Conservation (phyloP, 148 eudicot species). For the Fagopyrum homotropicum region DNA sequence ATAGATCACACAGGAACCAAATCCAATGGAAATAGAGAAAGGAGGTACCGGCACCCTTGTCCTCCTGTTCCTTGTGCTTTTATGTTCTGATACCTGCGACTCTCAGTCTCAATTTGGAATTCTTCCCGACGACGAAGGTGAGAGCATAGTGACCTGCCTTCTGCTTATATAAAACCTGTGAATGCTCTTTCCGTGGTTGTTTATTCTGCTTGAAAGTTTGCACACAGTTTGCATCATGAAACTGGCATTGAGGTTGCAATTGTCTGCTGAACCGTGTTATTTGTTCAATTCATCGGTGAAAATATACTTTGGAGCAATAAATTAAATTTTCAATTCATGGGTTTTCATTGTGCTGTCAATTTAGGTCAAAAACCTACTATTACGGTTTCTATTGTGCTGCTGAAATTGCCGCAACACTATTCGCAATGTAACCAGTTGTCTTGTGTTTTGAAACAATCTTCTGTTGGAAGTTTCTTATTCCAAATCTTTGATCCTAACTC, state of each 20-base stretch:
- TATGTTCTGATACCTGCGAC: background rate
- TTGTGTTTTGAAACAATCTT: no score
- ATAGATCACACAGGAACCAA: background rate
- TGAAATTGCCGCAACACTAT: no score
- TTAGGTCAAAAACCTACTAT: no score
- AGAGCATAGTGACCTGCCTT: background rate
- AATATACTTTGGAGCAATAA: background rate
- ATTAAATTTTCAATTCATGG: no score
- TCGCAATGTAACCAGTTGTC: no score
- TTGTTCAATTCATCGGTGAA: no score
- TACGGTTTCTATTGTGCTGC: no score
- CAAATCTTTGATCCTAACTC: no score
- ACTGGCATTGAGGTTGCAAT: background rate
- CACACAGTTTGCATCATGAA: background rate
- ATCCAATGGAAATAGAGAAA: background rate
- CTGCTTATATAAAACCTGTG: background rate
- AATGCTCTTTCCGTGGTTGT: background rate
- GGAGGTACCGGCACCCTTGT: background rate
- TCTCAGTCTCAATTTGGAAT: slow-evolving; percentile 1
- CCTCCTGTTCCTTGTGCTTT: background rate
- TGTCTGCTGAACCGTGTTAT: no score
- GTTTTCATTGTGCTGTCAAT: no score
- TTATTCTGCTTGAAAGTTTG: background rate
- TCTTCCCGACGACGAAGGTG: slow-evolving; percentile 7
- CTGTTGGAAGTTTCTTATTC: no score